Percentiles rank a stretch among this genome's conserved stretches.
Conservation (phyloP, 805 yeast species). For the Kockiozyma suomiensis region DNA sequence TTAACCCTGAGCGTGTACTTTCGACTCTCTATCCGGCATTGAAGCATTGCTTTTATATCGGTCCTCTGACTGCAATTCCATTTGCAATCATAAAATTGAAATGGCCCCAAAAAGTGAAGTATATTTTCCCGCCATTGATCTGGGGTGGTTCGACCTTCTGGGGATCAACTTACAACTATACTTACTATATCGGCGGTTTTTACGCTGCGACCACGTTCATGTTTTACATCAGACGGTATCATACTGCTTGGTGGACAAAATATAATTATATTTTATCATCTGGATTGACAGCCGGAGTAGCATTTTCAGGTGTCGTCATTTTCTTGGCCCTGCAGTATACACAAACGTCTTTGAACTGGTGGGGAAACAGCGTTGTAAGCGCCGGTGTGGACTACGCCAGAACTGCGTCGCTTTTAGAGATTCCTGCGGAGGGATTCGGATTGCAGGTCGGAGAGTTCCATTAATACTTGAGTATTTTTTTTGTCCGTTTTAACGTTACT, state of each 20-base stretch:
- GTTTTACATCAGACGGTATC: slow-evolving; percentile 56
- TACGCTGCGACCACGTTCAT: slow-evolving; percentile 55
- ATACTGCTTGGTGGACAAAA: slow-evolving; percentile 72
- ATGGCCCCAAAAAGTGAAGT: slow-evolving; percentile 11
- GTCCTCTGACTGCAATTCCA: slow-evolving; percentile 16
- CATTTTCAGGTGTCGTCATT: slow-evolving; percentile 60
- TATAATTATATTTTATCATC: slow-evolving; percentile 68
- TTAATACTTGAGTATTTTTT: not conserved
- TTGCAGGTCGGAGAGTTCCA: slow-evolving; percentile 15
- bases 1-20: slow-evolving; percentile 22
- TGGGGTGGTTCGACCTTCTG: slow-evolving; percentile 12
- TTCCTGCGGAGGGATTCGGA: slow-evolving; percentile 27
- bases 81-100: slow-evolving; percentile 16
- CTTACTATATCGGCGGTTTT: slow-evolving; percentile 47
- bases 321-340: slow-evolving; percentile 50
- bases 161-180: slow-evolving; percentile 20
- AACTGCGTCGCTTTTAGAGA: slow-evolving; percentile 8
- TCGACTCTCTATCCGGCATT: slow-evolving; percentile 17
- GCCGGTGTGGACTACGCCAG: slow-evolving; percentile 23
- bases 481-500: too few relatives aligned
- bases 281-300: slow-evolving; percentile 69
- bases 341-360: slow-evolving; percentile 50
- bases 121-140: slow-evolving; percentile 8
- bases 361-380: slow-evolving; percentile 54
- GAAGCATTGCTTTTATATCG: slow-evolving; percentile 20